Evolutionary conservation across 768 basidiomycete genomes (phyloP).

Genomic region (Mycena albidolilacea): DNA sequence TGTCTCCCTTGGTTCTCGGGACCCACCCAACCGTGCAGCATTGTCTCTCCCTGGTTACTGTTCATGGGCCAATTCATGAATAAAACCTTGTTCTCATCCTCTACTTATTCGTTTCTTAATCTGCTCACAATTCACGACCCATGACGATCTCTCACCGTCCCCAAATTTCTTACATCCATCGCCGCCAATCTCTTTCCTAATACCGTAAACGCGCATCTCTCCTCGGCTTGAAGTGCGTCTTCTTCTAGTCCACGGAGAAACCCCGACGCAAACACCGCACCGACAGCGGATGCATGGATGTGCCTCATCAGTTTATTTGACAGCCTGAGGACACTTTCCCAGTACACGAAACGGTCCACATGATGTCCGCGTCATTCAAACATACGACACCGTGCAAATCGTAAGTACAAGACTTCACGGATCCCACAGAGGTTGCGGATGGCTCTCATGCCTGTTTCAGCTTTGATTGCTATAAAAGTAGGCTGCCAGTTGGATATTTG

Average conservation of each 20-base stretch:
- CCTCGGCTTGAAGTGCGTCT: neutral
- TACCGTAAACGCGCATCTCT: conserved; percentile 12
- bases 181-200: conserved; percentile 22
- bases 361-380: conserved; percentile 8
- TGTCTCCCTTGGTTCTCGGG: conserved; percentile 32
- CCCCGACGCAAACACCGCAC: too few relatives aligned
- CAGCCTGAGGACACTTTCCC: conserved; percentile 16
- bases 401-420: neutral
- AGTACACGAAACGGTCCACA: conserved; percentile 12
- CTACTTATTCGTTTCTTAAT: conserved; percentile 35
- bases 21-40: conserved; percentile 29
- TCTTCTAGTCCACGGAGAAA: too few relatives aligned
- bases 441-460: too few relatives aligned
- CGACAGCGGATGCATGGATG: too few relatives aligned
- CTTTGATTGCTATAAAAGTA: neutral
- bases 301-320: conserved; percentile 12
- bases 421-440: neutral
- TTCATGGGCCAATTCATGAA: conserved; percentile 32
- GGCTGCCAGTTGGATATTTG: neutral
- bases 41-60: conserved; percentile 6
- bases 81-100: conserved; percentile 27
- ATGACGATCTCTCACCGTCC: conserved; percentile 27
- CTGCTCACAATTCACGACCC: conserved; percentile 27
- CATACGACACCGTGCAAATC: neutral
- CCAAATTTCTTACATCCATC: conserved; percentile 8